These are phyloP conservation scores for Sarocladiaceae sp. DNA, from an alignment of 2,329 filamentous ascomycete genomes.

Conservation along the genomic window DNA sequence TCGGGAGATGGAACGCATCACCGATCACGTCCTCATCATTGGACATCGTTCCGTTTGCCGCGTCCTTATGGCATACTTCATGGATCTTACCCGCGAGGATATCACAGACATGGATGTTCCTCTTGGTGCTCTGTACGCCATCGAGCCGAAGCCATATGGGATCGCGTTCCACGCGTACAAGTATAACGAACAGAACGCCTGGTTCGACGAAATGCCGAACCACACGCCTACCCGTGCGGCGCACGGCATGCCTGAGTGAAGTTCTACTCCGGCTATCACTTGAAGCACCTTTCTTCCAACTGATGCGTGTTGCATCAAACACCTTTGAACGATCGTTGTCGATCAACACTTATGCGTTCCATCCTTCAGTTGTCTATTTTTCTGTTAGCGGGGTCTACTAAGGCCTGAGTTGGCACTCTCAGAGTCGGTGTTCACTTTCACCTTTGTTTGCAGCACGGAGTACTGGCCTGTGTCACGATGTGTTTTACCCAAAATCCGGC, in stretches of 20 bases:
- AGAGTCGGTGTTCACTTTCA: too few relatives aligned
- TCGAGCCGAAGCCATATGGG: conserved; percentile 96
- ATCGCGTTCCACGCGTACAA: conserved; percentile 95
- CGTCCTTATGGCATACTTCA: conserved; percentile 93
- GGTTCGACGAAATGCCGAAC: conserved; percentile 80
- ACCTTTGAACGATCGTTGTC: background rate
- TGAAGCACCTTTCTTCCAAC: too few relatives aligned
- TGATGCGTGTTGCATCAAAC: background rate
- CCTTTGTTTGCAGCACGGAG: conserved; percentile 1
- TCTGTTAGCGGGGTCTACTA: too few relatives aligned
- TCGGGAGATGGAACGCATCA: conserved; percentile 93
- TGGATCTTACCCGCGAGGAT: conserved; percentile 81
- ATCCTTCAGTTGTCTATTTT: too few relatives aligned
- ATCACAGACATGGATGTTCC: conserved; percentile 94
- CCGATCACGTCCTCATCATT: conserved; percentile 87
- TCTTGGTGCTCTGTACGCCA: conserved; percentile 85
- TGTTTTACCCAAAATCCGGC: too few relatives aligned
- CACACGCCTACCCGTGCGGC: conserved; percentile 62
- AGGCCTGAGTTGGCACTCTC: too few relatives aligned
- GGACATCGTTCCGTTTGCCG: conserved; percentile 88
- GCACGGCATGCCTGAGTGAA: too few relatives aligned
- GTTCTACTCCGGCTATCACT: too few relatives aligned
- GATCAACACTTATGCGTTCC: too few relatives aligned
- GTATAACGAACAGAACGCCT: conserved; percentile 71
- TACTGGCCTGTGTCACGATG: too few relatives aligned